Conservation (phyloP, 1,284 basidiomycete species). For the Apiotrichum siamense region DNA sequence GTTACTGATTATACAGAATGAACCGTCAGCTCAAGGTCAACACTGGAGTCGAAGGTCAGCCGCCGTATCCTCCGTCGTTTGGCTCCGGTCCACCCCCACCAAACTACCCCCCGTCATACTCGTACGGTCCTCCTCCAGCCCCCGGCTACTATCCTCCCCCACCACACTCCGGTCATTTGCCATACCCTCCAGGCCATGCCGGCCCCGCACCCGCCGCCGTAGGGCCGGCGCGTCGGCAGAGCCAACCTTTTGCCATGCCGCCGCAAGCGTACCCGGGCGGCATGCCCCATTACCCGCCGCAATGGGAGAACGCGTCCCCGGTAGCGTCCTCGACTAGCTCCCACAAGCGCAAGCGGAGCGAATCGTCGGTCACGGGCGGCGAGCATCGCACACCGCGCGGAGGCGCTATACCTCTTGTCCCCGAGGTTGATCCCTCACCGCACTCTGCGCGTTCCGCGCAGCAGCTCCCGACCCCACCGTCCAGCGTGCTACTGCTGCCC, state of each 20-base stretch:
- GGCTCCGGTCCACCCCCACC: not conserved
- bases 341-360: slow-evolving; percentile 18
- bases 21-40: slow-evolving; percentile 12
- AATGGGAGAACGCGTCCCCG: slow-evolving; percentile 8
- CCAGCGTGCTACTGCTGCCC: not conserved
- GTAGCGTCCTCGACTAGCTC: not conserved
- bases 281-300: not conserved
- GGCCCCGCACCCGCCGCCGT: no score
- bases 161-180: no score
- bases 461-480: slow-evolving; percentile 10
- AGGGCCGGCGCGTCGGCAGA: slow-evolving; percentile 8
- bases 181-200: no score
- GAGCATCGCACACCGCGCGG: slow-evolving; percentile 2
- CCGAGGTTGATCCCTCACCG: not conserved
- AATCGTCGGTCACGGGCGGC: not conserved
- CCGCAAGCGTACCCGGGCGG: not conserved
- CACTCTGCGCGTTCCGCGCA: not conserved
- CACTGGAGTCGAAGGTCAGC: not conserved
- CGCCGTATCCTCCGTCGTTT: not conserved
- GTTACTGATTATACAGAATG: slow-evolving; percentile 4
- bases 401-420: not conserved
- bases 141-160: slow-evolving; percentile 1
- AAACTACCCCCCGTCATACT: not conserved
- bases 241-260: not conserved
- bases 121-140: not conserved